Base-by-base conservation (phyloP, 2,329 filamentous ascomycete genomes). In the Arthrinium phaeospermum region DNA sequence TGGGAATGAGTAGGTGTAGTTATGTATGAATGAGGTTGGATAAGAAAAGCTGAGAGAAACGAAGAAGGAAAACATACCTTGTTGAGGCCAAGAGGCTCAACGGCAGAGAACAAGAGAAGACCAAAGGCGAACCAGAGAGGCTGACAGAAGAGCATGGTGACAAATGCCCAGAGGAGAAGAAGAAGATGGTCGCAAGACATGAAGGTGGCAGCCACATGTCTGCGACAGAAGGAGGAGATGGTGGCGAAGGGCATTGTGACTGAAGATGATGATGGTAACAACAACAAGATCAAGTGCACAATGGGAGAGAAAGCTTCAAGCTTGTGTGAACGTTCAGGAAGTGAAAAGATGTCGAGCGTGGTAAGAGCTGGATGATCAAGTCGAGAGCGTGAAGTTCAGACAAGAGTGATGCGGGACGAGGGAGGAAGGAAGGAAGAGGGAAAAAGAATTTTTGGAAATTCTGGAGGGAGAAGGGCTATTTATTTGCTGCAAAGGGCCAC, bases 251-350 rank as follows among this genome's bases (percentile, higher is more conserved):
- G 22, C 53, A 64, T 64, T 64, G 57, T 64, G 57, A 64, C 57
- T 64, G 57, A 41, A n/a, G 57, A 14, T 64, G 51, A 57, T 51
- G 47, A 22, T 64, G 57, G 19, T 37, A 16, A 57, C 24, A 27
- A 57, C 51, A 57, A 61, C 53, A 61, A 61, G 30, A 61, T 64
- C 57, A 64, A n/a, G 57, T 64, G 57, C 57, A 64, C 57, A 64
- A 64, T 64, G 34, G 57, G 41, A 64, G 19, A 19, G 34, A 34
- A 37, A 61, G 34, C 22, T n/a, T 41, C 57, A 64, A 22, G 41
- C 57, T 37, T 24, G 34, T 61, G 19, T 37, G 30, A 61, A 61
- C 30, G 53, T n/a, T 61, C 53, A 61, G 53, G 53, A 41, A 61
- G 53, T 61, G 53, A 61, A n/a, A 61, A n/a, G 53, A 61, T 61